Evolutionary conservation across 1,284 basidiomycete genomes (phyloP), one percentile per base, ranked within the genome.

Genomic region (Cryptococcus neoformans): DNA sequence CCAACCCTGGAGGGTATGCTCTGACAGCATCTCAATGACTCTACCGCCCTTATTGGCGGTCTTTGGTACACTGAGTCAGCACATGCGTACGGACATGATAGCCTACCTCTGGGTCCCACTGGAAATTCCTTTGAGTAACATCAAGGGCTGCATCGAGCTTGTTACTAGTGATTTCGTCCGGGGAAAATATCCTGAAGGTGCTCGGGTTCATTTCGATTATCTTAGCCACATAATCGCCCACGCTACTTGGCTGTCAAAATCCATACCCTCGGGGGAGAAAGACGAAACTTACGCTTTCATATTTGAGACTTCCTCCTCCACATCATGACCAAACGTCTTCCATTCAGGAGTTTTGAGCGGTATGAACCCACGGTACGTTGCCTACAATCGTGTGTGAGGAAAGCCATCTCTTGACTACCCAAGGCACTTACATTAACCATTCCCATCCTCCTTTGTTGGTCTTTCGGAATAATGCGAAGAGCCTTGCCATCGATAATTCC

Each of bases 1-100:
- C 85, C 89, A 90, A 21, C 87, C 91, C 73, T 93, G 88, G 59
- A 89, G 87, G 1, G 89, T 92, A 70, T 92, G 90, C 76, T 92
- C 89, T 2, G 87, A 90, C 34, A 93, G 83, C 65, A 92, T 91
- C 78, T 94, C 91, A 58, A 92, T 83, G 52, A 93, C 85, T 10
- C 90, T 84, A 0, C 90, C 91, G 41, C 45, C 90, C 44, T 73
- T 73, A 58, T 84, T 80, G 10, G 79, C 84, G 8, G 66, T 69
- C 61, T 68, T 40, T 3, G 37, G 10, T 28, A 41, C 12, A 48
- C 7, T 4, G 16, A 41, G 40, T 41, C 40, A 16, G 40, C 40
- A 41, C 3, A 41, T 41, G 16, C 40, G 16, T 11, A 12, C 4
- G 40, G 11, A 41, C 16, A 16, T 21, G 5, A n/a, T 16, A 14